A percentile compares a stretch with the other conserved stretches of the same genome.
These are phyloP conservation scores for Spiromastix sp. DNA, from an alignment of 2,329 filamentous ascomycete genomes.

Conservation along the genomic window DNA sequence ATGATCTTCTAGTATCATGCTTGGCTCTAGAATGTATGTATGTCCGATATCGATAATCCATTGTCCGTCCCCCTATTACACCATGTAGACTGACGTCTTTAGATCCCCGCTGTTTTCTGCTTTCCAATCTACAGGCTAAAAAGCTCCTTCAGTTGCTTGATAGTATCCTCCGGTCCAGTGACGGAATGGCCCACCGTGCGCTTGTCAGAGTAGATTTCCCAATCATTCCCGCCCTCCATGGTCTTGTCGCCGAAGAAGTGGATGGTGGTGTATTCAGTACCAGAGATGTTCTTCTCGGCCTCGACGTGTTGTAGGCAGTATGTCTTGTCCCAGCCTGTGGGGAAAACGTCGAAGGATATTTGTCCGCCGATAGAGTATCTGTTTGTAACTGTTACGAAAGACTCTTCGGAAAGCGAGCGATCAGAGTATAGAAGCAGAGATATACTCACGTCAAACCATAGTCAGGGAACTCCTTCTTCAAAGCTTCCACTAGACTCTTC, in stretches of 20 bases:
- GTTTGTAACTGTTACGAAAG: no score
- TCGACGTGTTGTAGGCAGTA: slow-evolving; percentile 88
- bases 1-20: no score
- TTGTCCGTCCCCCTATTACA: no score
- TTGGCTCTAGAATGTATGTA: no score
- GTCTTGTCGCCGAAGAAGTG: slow-evolving; percentile 99
- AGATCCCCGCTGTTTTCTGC: no score
- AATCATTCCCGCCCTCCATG: slow-evolving; percentile 83
- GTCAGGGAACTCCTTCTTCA: slow-evolving; percentile 74
- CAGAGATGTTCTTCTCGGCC: slow-evolving; percentile 59
- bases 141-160: slow-evolving; percentile 65
- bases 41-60: no score
- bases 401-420: no score
- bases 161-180: slow-evolving; percentile 70
- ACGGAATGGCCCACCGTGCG: slow-evolving; percentile 82
- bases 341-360: slow-evolving; percentile 98
- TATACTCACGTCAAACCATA: slow-evolving; percentile 66
- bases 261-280: slow-evolving; percentile 63
- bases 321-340: slow-evolving; percentile 95
- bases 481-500: slow-evolving; percentile 60
- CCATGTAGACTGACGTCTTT: no score
- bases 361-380: slow-evolving; percentile 88
- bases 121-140: slow-evolving; percentile 47
- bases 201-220: slow-evolving; percentile 77
- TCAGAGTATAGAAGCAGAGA: no score